Percentiles rank a stretch among this genome's conserved stretches.
phyloP scores from a whole-genome alignment of 1,139 yeast species.

The Wickerhamomyces sp. region DNA sequence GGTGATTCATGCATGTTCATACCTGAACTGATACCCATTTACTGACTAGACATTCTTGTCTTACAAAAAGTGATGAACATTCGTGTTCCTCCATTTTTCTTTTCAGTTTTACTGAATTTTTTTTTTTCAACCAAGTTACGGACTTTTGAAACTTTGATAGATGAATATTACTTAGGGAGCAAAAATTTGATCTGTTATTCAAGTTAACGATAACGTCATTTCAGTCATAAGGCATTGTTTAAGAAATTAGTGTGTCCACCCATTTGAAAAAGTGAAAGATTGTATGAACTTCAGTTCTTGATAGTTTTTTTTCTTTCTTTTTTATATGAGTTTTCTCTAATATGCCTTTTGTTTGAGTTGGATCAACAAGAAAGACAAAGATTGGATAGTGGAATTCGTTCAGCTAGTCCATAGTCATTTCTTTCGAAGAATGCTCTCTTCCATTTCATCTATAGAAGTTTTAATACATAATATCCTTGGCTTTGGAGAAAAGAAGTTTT shows the following conservation, averaged over 20 bases:
- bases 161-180: conserved; percentile 1
- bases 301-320: background rate
- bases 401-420: background rate
- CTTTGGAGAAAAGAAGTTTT: background rate
- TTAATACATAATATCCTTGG: conserved; percentile 3
- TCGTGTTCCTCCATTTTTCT: background rate
- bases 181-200: background rate
- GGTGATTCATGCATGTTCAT: conserved; percentile 1
- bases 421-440: conserved; percentile 1
- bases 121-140: background rate
- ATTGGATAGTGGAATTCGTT: background rate
- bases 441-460: conserved; percentile 9
- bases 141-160: background rate
- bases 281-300: background rate
- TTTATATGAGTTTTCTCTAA: too few species aligned
- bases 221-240: background rate
- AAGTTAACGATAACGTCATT: background rate
- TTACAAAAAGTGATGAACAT: background rate
- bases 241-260: background rate
- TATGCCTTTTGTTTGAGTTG: background rate
- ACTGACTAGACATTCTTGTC: background rate
- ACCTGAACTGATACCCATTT: background rate
- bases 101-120: background rate
- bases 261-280: background rate
- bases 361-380: background rate